Conservation (phyloP, 1,139 yeast species). For the Blastobotrys niveus region DNA sequence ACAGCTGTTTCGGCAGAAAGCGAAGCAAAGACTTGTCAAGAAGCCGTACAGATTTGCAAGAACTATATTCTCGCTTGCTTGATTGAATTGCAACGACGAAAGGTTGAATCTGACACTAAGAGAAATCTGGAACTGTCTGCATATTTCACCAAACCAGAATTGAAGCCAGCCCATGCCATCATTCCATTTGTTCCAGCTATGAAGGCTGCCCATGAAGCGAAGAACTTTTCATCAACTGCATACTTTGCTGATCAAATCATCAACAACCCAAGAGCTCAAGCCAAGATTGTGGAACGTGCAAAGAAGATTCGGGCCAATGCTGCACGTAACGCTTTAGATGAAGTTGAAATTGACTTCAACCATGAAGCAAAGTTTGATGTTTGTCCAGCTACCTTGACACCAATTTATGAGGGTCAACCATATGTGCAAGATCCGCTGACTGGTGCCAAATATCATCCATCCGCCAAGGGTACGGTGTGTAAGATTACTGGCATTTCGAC, state of each 20-base stretch:
- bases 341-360: conserved; percentile 85
- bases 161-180: conserved; percentile 76
- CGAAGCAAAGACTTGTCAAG: conserved; percentile 70
- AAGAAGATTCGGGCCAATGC: conserved; percentile 72
- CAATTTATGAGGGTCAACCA: conserved; percentile 75
- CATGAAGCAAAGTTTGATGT: conserved; percentile 87
- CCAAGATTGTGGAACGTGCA: conserved; percentile 71
- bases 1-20: conserved; percentile 66
- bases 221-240: conserved; percentile 84
- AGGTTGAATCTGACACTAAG: conserved; percentile 67
- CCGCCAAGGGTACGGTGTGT: conserved; percentile 75
- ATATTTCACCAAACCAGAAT: conserved; percentile 79
- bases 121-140: conserved; percentile 93
- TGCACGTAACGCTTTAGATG: conserved; percentile 76
- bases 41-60: conserved; percentile 66
- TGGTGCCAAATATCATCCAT: conserved; percentile 78
- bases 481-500: conserved; percentile 67
- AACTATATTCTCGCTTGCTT: conserved; percentile 90
- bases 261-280: conserved; percentile 11
- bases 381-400: conserved; percentile 82
- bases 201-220: conserved; percentile 83
- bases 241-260: conserved; percentile 83
- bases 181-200: conserved; percentile 93
- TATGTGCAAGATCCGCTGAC: conserved; percentile 76
- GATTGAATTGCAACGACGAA: conserved; percentile 82